Evolutionary conservation across 2,329 filamentous ascomycete species (phyloP).

Genomic region (Penicillium sp.): DNA sequence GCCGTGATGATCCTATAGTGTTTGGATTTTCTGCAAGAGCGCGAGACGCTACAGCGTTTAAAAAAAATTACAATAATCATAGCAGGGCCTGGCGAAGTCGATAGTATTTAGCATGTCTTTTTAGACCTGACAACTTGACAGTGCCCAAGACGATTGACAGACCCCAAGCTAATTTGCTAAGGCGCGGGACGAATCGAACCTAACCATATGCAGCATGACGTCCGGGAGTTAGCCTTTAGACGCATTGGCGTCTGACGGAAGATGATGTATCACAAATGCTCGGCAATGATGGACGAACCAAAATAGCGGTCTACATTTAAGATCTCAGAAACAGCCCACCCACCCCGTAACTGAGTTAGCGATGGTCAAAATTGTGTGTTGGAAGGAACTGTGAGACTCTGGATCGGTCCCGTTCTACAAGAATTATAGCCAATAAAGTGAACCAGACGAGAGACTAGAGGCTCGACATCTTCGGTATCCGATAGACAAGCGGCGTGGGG

Average conservation of each 20-base stretch:
- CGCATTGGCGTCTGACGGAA: neutral
- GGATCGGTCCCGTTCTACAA: neutral
- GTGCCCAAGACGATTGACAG: no score
- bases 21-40: neutral
- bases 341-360: neutral
- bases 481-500: slow-evolving; percentile 14
- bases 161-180: no score
- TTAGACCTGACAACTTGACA: neutral
- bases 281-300: neutral
- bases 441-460: neutral
- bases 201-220: slow-evolving; percentile 14
- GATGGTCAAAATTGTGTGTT: neutral
- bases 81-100: neutral
- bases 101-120: no score
- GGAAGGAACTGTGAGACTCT: neutral
- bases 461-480: slow-evolving; percentile 1
- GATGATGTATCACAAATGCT: slow-evolving; percentile 12
- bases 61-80: neutral
- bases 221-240: slow-evolving; percentile 6
- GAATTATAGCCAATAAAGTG: neutral
- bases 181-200: slow-evolving; percentile 1
- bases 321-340: slow-evolving; percentile 3
- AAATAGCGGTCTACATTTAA: slow-evolving; percentile 19
- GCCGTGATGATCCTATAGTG: neutral
- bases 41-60: neutral